Evolutionary conservation across 176 grass and related monocot genomes (phyloP).

Genomic region (Saccharum officinarum): DNA sequence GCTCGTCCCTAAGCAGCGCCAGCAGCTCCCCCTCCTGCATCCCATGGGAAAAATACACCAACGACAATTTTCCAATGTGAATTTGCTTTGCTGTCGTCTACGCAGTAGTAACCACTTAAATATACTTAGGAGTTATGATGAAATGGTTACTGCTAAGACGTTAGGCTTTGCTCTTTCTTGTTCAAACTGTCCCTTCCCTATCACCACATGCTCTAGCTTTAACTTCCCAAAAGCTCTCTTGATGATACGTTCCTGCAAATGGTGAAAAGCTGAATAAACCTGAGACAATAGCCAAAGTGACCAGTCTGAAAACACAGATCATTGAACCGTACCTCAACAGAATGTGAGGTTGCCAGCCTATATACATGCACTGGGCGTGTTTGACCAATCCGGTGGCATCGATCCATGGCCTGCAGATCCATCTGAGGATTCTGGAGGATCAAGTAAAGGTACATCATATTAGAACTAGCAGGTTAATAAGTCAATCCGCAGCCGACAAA

Average conservation of each 20-base stretch:
- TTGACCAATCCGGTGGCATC: conserved; percentile 99
- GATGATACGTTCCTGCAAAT: conserved; percentile 74
- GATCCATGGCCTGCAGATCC: conserved; percentile 99
- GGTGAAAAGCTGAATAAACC: not conserved
- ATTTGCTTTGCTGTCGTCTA: not conserved
- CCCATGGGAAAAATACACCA: not conserved
- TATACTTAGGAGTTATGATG: not conserved
- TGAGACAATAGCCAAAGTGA: not conserved
- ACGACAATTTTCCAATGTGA: not conserved
- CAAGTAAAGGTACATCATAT: not conserved
- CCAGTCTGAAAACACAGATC: not conserved
- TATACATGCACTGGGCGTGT: conserved; percentile 88
- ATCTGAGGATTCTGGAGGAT: conserved; percentile 86
- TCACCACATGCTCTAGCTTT: conserved; percentile 93
- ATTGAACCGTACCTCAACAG: conserved; percentile 64
- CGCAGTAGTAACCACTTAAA: too few species aligned
- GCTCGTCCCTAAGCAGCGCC: conserved; percentile 76
- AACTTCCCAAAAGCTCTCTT: conserved; percentile 88
- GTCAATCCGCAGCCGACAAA: not conserved
- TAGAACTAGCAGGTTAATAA: not conserved
- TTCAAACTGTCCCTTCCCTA: conserved; percentile 87
- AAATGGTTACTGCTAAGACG: conserved; percentile 49
- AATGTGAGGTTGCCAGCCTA: conserved; percentile 85
- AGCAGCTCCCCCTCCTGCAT: conserved; percentile 60
- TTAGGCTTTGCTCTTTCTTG: conserved; percentile 68